Evolutionary conservation across 2,329 filamentous ascomycete genomes (phyloP), one percentile per base, ranked within the genome.

Genomic region (Paraphoma sp.): DNA sequence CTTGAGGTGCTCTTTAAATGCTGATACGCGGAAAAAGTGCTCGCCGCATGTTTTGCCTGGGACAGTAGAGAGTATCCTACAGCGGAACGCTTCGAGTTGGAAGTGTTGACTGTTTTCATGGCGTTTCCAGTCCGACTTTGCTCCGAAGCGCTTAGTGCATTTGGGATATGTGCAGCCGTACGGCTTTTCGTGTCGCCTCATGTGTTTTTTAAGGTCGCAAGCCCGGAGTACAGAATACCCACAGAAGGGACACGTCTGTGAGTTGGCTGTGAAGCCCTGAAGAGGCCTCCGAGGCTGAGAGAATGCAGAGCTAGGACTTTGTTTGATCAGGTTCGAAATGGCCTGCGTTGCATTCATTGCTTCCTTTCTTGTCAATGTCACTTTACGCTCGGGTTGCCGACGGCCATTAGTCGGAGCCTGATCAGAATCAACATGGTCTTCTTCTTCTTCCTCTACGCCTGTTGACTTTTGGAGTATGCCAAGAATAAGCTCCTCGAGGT

Each of bases 91-190:
- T 68, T 93, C 89, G 6, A 85, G 75, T 56, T 89, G 86, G 58
- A 85, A 87, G 72, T 97, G 93, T 68, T 94, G 90, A 14, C 85
- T 87, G 62, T 87, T 89, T 70, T 97, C 94, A 69, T 97, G 93
- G 1, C 93, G 87, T 72, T 96, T 96, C 93, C 87, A 97, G 75
- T 97, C 93, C 56, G 92, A 93, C 72, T 97, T 96, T 75, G 90
- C 93, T n/a, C 93, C 93, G 64, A 97, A 97, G 0, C 73, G 81
- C 69, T 92, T 93, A 47, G 78, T 75, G 69, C 93, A 97, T 30
- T 79, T 76, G 8, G 81, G 76, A 61, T 88, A 90, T 0, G 92
- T 96, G 75, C 93, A 97, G 11, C 87, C 88, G 60, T 94, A 97
- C 0, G 92, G 93, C 62, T 87, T 88, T 7, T 86, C 83, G 73